Base-by-base conservation (phyloP, 208 protist species). In the Crithidia fasciculata region DNA sequence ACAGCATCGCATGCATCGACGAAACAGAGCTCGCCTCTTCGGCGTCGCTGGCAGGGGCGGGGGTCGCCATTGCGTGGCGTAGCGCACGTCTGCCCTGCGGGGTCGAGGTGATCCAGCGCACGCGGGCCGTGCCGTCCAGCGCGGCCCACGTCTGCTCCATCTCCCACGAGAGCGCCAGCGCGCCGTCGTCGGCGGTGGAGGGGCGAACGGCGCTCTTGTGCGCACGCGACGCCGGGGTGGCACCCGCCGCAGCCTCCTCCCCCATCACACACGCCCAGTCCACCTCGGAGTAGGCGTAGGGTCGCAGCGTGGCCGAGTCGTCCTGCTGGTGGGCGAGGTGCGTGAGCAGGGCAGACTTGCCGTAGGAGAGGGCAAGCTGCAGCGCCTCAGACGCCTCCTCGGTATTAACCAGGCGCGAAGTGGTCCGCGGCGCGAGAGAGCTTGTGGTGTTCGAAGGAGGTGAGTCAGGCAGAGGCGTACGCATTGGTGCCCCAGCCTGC, bases 261-360 rank as follows among this genome's bases (percentile, higher is more conserved):
- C 58, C 45, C 52, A 70, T 74, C 8, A 67, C 39, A 28, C 44
- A 59, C 36, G 71, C 71, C 67, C 66, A 77, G 45, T 74, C 67
- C 53, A 52, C 60, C 9, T 50, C 54, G 13, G 65, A 60, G 66
- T 58, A 41, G 5, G 56, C 39, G 65, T 70, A 44, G 9, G 63
- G 64, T 50, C 43, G 67, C 45, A 18, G 56, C 62, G 10, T n/a
- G 44, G 55, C 40, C 8, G 43, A 9, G 62, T 72, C 44, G 52
- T 76, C 50, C 41, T 73, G 69, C 54, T 84, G 74, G 64, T 84
- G 79, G 7, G 75, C 74, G 2, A 80, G 50, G 70, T 84, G 79
- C 10, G 74, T 76, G 18, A 80, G 55, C 8, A 73, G 78, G 5
- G 79, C 74, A 15, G 79, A 68, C 55, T 70, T 80, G 40, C 72